Base-by-base conservation (phyloP, 352 stramenopile species). In the Phytophthora capsici region DNA sequence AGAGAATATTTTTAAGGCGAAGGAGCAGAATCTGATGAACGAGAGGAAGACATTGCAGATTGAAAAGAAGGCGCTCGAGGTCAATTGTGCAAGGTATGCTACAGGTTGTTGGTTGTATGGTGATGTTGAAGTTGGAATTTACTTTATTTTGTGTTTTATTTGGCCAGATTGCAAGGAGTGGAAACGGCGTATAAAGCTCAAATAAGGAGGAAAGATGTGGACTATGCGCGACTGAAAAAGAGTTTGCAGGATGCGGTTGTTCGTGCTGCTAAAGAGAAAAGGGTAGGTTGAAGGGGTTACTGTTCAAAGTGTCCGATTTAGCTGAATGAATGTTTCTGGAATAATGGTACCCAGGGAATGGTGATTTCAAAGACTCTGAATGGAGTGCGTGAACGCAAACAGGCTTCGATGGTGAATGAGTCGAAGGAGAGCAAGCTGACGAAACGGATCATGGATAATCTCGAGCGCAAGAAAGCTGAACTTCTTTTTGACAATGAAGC, bases 111-210 rank as follows among this genome's bases (percentile, higher is more conserved):
- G n/a, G 1, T 19, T 32, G 1, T 55, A 22, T 26, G n/a, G n/a
- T n/a, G n/a, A n/a, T n/a, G n/a, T n/a, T 7, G 38, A 20, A 40
- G 10, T 19, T 63, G 44, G 23, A 38, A 34, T 30, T 53, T 45
- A 51, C 20, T 16, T 57, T 25, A 34, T 43, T 32, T 22, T n/a
- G 37, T 17, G 25, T 49, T 2, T 19, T 14, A 1, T 25, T 13
- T 51, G 40, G 9, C 28, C 45, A 86, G 79, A 30, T 54, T 94
- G 50, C 84, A 93, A 65, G 84, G 86, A 7, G 77, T 91, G 6
- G 84, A 93, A 61, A 90, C 83, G 25, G 80, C 79, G 7, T 93
- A 79, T 56, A 93, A 91, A 45, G 78, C 86, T 4, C 83, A 94
- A 45, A 28, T 94, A 52, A 75, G 84, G 20, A 78, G 76, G 34